Conservation (phyloP, 2,329 filamentous ascomycete genomes). For the Paecilomyces formosus region DNA sequence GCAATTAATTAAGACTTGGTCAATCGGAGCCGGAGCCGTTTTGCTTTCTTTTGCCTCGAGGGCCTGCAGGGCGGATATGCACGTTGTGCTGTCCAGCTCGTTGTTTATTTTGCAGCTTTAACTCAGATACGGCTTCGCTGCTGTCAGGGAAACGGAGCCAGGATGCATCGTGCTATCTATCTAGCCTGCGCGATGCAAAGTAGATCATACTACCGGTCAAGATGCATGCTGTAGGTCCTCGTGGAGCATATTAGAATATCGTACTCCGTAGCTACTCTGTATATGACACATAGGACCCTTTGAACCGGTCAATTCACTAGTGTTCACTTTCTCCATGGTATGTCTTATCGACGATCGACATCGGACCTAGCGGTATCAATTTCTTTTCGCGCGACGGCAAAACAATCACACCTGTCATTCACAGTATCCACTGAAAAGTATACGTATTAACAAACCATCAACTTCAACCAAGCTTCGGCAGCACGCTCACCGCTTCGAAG, state of each 20-base stretch:
- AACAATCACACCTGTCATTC: not conserved
- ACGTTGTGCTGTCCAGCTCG: not conserved
- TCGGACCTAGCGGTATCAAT: not conserved
- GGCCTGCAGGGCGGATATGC: not conserved
- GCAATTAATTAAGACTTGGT: not conserved
- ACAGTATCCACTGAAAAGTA: not conserved
- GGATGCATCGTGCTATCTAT: too few species aligned
- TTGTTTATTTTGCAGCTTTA: not conserved
- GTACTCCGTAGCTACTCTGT: too few species aligned
- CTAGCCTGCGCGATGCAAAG: too few species aligned
- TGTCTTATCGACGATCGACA: too few species aligned
- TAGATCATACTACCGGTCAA: too few species aligned
- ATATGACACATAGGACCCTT: too few species aligned
- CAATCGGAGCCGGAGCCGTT: not conserved
- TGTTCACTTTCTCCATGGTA: too few species aligned
- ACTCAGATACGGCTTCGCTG: not conserved
- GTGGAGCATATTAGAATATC: too few species aligned
- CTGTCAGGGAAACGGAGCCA: too few species aligned
- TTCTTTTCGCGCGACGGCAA: not conserved
- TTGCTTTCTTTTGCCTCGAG: not conserved
- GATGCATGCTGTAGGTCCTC: too few species aligned
- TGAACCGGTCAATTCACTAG: too few species aligned
- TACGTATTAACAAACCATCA: not conserved
- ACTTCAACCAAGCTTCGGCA: not conserved
- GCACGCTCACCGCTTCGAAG: not conserved